These are phyloP conservation scores for Kwoniella europaea DNA, from an alignment of 768 basidiomycete species.

Conservation along the genomic window DNA sequence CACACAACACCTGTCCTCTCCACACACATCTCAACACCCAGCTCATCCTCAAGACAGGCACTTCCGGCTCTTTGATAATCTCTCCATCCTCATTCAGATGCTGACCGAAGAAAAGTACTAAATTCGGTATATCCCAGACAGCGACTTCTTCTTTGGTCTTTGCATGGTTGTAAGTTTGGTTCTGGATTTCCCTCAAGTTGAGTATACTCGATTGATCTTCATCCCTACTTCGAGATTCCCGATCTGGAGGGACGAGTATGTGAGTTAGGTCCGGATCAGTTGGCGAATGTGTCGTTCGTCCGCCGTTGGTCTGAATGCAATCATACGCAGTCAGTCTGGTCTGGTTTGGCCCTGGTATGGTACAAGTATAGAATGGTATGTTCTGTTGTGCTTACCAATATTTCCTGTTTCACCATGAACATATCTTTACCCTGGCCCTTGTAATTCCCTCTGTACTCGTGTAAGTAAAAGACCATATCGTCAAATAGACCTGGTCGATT, in stretches of 20 bases:
- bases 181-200: not conserved
- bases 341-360: too few species aligned
- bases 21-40: not conserved
- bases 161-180: not conserved
- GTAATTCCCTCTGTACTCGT: not conserved
- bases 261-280: not conserved
- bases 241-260: conserved; percentile 6
- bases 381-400: not conserved
- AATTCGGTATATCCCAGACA: not conserved
- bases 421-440: not conserved
- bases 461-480: conserved; percentile 8
- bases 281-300: not conserved
- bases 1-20: not conserved
- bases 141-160: not conserved
- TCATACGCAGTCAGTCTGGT: too few species aligned
- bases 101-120: not conserved
- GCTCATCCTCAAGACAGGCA: not conserved
- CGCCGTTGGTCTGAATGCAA: not conserved
- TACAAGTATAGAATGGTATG: not conserved
- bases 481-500: not conserved
- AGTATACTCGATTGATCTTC: not conserved
- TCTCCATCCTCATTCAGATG: not conserved
- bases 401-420: not conserved
- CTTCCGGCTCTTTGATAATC: not conserved
- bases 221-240: not conserved